Evolutionary conservation across 2,329 filamentous ascomycete species (phyloP).

Genomic region (Pseudogymnoascus sp.): DNA sequence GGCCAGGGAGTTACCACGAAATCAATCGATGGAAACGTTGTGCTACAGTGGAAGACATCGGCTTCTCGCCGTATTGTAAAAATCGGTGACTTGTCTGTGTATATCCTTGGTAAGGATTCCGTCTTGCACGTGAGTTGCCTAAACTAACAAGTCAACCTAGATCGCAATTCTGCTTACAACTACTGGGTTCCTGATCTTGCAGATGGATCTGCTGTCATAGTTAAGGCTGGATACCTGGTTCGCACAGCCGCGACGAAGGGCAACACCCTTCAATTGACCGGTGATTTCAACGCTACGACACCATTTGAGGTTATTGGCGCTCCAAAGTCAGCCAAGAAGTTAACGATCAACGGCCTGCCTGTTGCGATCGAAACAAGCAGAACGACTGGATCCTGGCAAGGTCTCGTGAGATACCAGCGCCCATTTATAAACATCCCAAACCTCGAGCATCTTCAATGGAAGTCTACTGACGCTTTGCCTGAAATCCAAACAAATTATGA

Average conservation of each 20-base stretch:
- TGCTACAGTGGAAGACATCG: constrained; percentile 46
- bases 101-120: constrained; percentile 21
- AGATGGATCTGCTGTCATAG: constrained; percentile 37
- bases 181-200: constrained; percentile 55
- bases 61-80: constrained; percentile 40
- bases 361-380: constrained; percentile 20
- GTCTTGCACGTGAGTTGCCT: constrained; percentile 30
- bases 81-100: constrained; percentile 27
- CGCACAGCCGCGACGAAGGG: constrained; percentile 49
- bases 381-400: constrained; percentile 42
- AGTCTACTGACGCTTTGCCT: constrained; percentile 60
- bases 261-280: constrained; percentile 50
- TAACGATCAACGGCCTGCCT: constrained; percentile 36
- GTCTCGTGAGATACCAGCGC: constrained; percentile 38
- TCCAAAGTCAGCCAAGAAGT: constrained; percentile 50
- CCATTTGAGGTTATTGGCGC: constrained; percentile 59
- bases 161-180: constrained; percentile 58
- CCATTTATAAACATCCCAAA: constrained; percentile 47
- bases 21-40: constrained; percentile 35
- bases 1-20: constrained; percentile 20
- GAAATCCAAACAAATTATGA: constrained; percentile 55
- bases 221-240: constrained; percentile 55
- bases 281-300: constrained; percentile 63
- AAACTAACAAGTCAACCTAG: constrained; percentile 29
- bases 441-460: constrained; percentile 54